phyloP scores from a whole-genome alignment of 225 moss, liverwort and hornwort species.

The Sphagnum contortum region DNA sequence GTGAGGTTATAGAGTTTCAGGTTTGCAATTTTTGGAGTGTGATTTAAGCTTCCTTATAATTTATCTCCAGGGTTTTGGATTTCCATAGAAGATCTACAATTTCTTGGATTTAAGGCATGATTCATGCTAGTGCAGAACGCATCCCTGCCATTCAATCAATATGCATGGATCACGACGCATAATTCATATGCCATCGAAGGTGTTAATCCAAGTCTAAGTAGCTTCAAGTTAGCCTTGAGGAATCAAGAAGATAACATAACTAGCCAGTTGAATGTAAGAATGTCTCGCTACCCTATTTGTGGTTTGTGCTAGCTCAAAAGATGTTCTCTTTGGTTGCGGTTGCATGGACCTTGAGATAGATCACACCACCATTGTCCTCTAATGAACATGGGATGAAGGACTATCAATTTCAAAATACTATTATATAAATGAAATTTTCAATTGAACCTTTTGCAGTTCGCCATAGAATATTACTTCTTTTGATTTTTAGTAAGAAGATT shows the following conservation, averaged over 20 bases:
- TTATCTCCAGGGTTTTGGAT: background rate
- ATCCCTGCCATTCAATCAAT: constrained; percentile 79
- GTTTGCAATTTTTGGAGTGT: background rate
- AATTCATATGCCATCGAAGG: constrained; percentile 71
- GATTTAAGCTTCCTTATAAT: background rate
- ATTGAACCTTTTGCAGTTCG: too few species aligned
- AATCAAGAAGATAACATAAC: constrained; percentile 84
- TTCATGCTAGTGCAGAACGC: constrained; percentile 30
- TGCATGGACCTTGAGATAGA: too few species aligned
- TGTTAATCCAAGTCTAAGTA: constrained; percentile 39
- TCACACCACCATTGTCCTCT: too few species aligned
- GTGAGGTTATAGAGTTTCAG: too few species aligned
- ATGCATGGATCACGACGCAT: constrained; percentile 84
- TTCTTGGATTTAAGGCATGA: too few species aligned
- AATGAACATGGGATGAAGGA: too few species aligned
- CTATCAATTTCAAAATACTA: too few species aligned
- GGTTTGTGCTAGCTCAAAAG: background rate
- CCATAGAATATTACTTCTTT: too few species aligned
- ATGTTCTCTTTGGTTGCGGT: too few species aligned
- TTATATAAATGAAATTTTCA: too few species aligned
- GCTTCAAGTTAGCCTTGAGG: constrained; percentile 48
- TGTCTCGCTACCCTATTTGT: background rate
- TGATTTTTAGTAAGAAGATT: too few species aligned
- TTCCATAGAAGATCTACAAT: background rate
- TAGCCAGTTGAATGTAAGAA: constrained; percentile 67